Conservation (phyloP, 768 basidiomycete species). For the Calocybe indica region DNA sequence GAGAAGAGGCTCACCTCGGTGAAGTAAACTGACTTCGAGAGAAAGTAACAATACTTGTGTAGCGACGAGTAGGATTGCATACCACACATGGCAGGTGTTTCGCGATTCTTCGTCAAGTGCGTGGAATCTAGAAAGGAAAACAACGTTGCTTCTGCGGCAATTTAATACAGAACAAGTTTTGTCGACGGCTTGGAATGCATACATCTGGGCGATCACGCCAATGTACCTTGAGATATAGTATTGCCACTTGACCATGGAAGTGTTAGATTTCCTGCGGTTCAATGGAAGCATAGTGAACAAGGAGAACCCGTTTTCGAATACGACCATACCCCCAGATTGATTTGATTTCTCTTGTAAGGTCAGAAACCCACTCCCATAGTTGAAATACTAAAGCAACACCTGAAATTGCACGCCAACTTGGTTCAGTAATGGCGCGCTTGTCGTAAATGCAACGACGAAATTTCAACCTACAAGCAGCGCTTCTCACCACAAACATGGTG, state of each 20-base stretch:
- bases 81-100: neutral
- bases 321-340: neutral
- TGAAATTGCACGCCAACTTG: neutral
- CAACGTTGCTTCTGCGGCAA: neutral
- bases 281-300: neutral
- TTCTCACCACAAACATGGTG: too few species aligned
- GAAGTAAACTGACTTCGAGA: neutral
- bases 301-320: neutral
- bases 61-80: neutral
- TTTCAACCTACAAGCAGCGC: too few species aligned
- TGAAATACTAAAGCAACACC: neutral
- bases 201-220: neutral
- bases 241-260: neutral
- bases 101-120: neutral
- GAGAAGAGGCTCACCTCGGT: neutral
- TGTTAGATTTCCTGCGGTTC: neutral
- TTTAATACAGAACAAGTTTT: neutral
- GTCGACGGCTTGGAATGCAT: neutral
- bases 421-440: too few species aligned
- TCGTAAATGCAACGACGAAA: too few species aligned
- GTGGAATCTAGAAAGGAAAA: neutral
- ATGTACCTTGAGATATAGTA: neutral
- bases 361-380: neutral
- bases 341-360: neutral
- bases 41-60: neutral